These are phyloP conservation scores for Paramecium sexaurelia DNA, from an alignment of 73 alveolate species.

Conservation along the genomic window DNA sequence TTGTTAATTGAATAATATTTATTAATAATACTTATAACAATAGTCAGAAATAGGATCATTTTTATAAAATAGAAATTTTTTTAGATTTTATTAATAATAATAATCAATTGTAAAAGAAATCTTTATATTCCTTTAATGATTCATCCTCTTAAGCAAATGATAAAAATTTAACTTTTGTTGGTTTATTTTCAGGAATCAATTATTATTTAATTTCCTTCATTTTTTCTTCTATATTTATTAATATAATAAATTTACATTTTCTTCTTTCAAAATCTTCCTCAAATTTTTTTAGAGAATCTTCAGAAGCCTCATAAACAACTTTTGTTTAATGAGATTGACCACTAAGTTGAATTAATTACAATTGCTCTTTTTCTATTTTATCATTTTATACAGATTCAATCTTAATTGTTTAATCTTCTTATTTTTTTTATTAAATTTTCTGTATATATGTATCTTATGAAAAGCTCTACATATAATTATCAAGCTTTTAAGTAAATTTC, in stretches of 20 bases:
- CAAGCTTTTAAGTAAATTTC: not conserved
- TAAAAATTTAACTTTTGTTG: not conserved
- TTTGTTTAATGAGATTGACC: not conserved
- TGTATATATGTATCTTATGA: not conserved
- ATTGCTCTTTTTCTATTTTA: not conserved
- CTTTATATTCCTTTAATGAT: not conserved
- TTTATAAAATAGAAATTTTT: not conserved
- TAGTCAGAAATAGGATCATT: too few relatives aligned
- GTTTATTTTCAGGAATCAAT: constrained; percentile 9
- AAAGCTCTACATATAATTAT: not conserved
- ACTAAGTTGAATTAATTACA: not conserved
- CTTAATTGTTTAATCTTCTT: not conserved
- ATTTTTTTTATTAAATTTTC: not conserved
- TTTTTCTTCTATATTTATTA: not conserved
- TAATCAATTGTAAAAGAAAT: constrained; percentile 3
- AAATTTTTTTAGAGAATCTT: constrained; percentile 7
- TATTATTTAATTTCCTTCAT: not conserved
- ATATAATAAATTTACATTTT: not conserved
- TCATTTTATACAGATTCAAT: not conserved
- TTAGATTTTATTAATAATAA: not conserved
- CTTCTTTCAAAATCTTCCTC: constrained; percentile 29
- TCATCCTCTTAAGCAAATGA: not conserved
- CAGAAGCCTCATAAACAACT: constrained; percentile 14
- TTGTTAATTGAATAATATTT: too few relatives aligned
- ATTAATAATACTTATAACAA: too few relatives aligned